Evolutionary conservation across 2,329 filamentous ascomycete genomes (phyloP).

Genomic region (Xylariales sp.): DNA sequence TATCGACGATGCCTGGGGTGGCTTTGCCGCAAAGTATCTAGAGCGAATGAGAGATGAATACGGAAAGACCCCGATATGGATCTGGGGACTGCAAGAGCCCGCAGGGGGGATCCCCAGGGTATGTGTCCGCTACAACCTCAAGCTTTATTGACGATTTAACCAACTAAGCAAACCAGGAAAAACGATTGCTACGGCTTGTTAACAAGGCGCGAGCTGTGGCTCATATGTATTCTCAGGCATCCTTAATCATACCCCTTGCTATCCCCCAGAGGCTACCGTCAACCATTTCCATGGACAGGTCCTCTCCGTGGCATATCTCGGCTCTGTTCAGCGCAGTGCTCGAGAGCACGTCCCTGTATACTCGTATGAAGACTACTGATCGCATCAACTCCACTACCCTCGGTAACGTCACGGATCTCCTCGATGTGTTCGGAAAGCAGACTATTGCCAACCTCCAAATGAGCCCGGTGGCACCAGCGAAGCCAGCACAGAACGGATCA

Average conservation of each 20-base stretch:
- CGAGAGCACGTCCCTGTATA: constrained; percentile 74
- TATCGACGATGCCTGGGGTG: constrained; percentile 76
- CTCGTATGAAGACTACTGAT: constrained; percentile 54
- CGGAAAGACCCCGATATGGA: constrained; percentile 80
- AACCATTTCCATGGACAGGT: constrained; percentile 54
- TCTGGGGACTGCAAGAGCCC: constrained; percentile 74
- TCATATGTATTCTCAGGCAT: constrained; percentile 64
- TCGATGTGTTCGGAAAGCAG: constrained; percentile 75
- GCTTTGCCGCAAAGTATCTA: constrained; percentile 68
- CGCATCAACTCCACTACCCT: constrained; percentile 46
- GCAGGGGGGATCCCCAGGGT: constrained; percentile 50
- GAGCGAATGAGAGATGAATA: constrained; percentile 85
- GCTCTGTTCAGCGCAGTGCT: constrained; percentile 71
- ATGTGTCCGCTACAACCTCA: constrained; percentile 18
- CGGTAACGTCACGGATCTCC: constrained; percentile 56
- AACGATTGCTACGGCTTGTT: constrained; percentile 58
- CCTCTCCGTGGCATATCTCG: constrained; percentile 74
- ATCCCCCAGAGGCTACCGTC: constrained; percentile 51
- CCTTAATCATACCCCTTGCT: constrained; percentile 72
- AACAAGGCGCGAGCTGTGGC: constrained; percentile 72
- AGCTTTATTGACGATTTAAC: background rate
- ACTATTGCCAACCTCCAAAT: constrained; percentile 72
- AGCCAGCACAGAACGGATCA: constrained; percentile 23
- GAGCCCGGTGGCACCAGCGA: constrained; percentile 42
- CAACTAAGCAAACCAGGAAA: constrained; percentile 40